Evolutionary conservation across 2,329 filamentous ascomycete genomes (phyloP), one percentile per base, ranked within the genome.

Genomic region (Cladosporium oxysporum): DNA sequence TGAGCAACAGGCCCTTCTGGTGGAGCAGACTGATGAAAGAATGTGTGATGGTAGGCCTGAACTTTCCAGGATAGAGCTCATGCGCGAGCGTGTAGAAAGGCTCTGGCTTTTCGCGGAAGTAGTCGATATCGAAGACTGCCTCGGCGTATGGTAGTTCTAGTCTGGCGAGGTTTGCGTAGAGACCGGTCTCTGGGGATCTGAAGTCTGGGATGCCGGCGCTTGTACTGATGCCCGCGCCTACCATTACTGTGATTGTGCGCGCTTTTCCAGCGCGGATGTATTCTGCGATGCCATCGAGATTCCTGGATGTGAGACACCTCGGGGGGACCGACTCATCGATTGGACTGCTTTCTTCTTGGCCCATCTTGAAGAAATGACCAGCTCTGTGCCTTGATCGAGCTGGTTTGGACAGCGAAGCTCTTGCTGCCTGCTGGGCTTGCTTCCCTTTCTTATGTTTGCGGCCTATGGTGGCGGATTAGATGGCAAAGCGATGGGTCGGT

Each of bases 21-120:
- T 93, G 86, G 18, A 98, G 87, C 28, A 99, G 83, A 16, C 88
- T 85, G 73, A 99, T 89, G 79, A 99, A 99, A 41, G 87, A 90
- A 79, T 99, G 95, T 1, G 93, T 91, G 64, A 98, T 83, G 1
- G 95, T 99, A 0, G 95, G 95, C 64, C 89, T 85, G 80, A 91
- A 97, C 73, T 90, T 90, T 21, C 93, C 94, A 0, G 95, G 95
- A 74, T 97, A 96, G 4, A 99, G 85, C 79, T 98, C 95, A 72
- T 90, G 91, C 16, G 94, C 94, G 41, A 99, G 85, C 1, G 91
- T 87, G 78, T 98, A 99, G 81, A 99, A 99, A 0, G 95, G 93
- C 35, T 88, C 83, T 0, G 95, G 95, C 70, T 96, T 90, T 52
- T 88, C 75, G 68, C 90, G 86, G 81, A 99, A 99, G 83, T 91